Evolutionary conservation across 2,329 filamentous ascomycete genomes (phyloP), one percentile per base, ranked within the genome.

Genomic region (Xylaria sp.): DNA sequence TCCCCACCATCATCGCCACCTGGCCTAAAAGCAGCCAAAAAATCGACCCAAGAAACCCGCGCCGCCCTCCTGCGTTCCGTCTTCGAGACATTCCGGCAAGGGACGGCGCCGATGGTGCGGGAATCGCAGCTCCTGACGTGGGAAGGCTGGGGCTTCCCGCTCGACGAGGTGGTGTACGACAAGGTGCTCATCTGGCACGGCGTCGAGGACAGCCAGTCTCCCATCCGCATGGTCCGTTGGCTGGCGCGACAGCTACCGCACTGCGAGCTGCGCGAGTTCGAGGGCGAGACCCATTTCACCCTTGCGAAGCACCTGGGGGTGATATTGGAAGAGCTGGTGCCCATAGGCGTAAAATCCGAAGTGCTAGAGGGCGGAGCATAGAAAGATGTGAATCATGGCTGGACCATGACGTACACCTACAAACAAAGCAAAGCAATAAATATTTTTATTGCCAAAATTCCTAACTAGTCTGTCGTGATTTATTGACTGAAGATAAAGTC

Each of bases 81-180:
- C n/a, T 65, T 65, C 47, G 62, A 65, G 38, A 3, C 47, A 13
- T 65, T 65, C 56, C 38, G 49, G 1, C 62, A 65, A 20, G 62
- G 62, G 33, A 51, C 56, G 7, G 56, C 55, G 33, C 47, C 47
- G 5, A 45, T 45, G 38, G 56, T 65, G n/a, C 55, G 56, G 2
- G 62, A 65, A 20, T 33, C 62, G 11, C 54, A 60, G 49, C 62
- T 60, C 10, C 47, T 65, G 27, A 59, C 62, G 20, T 59, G 62
- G 55, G 38, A 60, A n/a, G 63, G 57, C 5, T 66, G 56, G 63
- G 63, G 63, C 0, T 62, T 66, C 42, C 39, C 44, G 13, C 31
- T 62, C 7, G 44, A 56, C 13, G 57, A 66, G 13, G 51, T 62
- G 29, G 25, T 10, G 4, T 42, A 56, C 47, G 33, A 55, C 36